phyloP scores from a whole-genome alignment of 305 asterid species.

The Rubia occidens region DNA sequence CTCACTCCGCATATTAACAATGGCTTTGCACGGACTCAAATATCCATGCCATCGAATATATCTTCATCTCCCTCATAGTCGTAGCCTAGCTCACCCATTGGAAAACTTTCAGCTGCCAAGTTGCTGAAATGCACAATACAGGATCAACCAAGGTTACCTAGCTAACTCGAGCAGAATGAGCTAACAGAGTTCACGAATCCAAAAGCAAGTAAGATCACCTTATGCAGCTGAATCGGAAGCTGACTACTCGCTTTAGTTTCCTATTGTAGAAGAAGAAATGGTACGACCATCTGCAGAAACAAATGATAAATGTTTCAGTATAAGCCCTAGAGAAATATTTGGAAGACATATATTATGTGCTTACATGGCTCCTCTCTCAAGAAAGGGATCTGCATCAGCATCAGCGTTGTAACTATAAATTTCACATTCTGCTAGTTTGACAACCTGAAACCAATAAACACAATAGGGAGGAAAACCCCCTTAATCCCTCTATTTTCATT shows the following conservation, averaged over 20 bases:
- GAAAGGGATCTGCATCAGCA: constrained; percentile 79
- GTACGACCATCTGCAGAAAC: constrained; percentile 70
- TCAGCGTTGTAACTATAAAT: constrained; percentile 79
- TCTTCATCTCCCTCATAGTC: constrained; percentile 50
- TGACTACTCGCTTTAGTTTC: constrained; percentile 75
- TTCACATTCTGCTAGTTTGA: constrained; percentile 77
- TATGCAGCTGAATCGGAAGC: constrained; percentile 81
- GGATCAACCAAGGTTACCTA: background rate
- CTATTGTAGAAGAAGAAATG: constrained; percentile 95
- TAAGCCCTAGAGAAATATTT: constrained; percentile 3
- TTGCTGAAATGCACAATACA: constrained; percentile 39
- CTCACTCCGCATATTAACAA: constrained; percentile 18
- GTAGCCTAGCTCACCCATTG: constrained; percentile 25
- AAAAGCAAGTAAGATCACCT: constrained; percentile 38
- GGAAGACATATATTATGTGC: constrained; percentile 12
- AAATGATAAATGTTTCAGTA: constrained; percentile 3
- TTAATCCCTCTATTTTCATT: background rate
- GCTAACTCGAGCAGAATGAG: background rate
- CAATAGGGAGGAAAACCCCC: constrained; percentile 4
- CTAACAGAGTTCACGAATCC: background rate
- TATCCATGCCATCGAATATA: constrained; percentile 83
- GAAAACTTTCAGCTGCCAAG: constrained; percentile 46
- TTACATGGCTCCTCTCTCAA: constrained; percentile 83
- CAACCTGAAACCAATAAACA: constrained; percentile 50
- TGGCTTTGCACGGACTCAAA: constrained; percentile 25